These are phyloP conservation scores for Penicillium cataractarum DNA, from an alignment of 495 filamentous ascomycete species.

Conservation along the genomic window DNA sequence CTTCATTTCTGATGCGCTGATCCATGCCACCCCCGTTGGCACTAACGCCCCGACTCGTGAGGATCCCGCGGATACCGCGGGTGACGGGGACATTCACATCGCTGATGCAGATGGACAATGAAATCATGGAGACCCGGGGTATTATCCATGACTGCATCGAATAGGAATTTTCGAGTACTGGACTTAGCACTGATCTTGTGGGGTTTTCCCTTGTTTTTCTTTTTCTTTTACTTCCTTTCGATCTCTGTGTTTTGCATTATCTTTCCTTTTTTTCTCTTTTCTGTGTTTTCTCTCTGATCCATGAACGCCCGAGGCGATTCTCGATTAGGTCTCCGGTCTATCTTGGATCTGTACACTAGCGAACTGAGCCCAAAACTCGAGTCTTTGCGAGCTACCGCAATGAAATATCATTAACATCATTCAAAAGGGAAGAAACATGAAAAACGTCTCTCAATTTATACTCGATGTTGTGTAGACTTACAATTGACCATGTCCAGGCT, in stretches of 20 bases:
- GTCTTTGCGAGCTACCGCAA: slow-evolving; percentile 3
- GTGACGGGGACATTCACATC: slow-evolving; percentile 39
- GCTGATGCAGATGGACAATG: slow-evolving; percentile 34
- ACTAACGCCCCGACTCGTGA: slow-evolving; percentile 35
- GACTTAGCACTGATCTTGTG: slow-evolving; percentile 3
- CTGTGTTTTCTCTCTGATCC: not conserved
- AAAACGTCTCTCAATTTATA: not conserved
- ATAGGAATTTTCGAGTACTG: not conserved
- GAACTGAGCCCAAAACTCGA: not conserved
- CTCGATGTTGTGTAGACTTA: not conserved
- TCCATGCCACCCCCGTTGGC: slow-evolving; percentile 41
- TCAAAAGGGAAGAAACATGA: not conserved
- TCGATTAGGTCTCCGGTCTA: not conserved
- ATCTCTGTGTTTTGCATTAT: slow-evolving; percentile 13
- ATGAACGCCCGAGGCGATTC: not conserved
- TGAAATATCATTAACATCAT: not conserved
- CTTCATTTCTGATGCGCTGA: slow-evolving; percentile 49
- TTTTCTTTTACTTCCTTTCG: slow-evolving; percentile 5
- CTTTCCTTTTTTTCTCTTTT: slow-evolving; percentile 2
- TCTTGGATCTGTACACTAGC: slow-evolving; percentile 21
- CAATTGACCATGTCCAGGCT: no score
- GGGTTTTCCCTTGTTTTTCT: slow-evolving; percentile 4
- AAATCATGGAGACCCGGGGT: not conserved
- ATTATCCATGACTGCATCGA: not conserved
- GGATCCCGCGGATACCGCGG: slow-evolving; percentile 8